A percentile compares a stretch with the other conserved stretches of the same genome.
Evolutionary conservation across 169 alveolate species (phyloP).

Genomic region (Cryptosporidium canis): DNA sequence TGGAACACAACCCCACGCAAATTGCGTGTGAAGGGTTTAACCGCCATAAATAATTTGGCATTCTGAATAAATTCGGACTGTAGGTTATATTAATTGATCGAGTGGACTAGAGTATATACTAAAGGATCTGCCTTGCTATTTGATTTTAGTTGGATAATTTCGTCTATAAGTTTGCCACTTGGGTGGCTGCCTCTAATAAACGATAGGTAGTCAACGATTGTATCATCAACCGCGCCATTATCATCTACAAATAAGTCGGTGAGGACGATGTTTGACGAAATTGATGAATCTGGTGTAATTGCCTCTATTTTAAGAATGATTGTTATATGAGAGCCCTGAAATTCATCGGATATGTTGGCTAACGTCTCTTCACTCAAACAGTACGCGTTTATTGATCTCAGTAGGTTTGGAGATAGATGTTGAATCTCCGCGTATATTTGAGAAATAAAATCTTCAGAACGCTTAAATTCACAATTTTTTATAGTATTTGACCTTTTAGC

Average conservation of each 20-base stretch:
- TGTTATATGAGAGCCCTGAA: neutral
- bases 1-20: neutral
- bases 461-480: neutral
- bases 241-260: constrained; percentile 17
- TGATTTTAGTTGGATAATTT: neutral
- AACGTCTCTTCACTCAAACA: neutral
- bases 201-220: neutral
- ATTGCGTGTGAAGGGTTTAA: neutral
- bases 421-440: constrained; percentile 39
- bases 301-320: constrained; percentile 30
- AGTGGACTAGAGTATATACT: constrained; percentile 43
- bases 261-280: constrained; percentile 34
- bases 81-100: neutral
- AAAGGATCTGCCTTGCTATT: constrained; percentile 11
- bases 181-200: neutral
- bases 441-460: constrained; percentile 16
- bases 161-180: neutral
- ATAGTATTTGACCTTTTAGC: neutral
- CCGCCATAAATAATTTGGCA: constrained; percentile 9
- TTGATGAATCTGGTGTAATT: neutral
- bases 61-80: neutral
- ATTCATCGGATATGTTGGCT: neutral
- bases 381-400: constrained; percentile 14
- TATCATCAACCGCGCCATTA: constrained; percentile 1
- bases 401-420: neutral